These are phyloP conservation scores for Paramecium pentaurelia DNA, from an alignment of 73 alveolate genomes.

Conservation along the genomic window DNA sequence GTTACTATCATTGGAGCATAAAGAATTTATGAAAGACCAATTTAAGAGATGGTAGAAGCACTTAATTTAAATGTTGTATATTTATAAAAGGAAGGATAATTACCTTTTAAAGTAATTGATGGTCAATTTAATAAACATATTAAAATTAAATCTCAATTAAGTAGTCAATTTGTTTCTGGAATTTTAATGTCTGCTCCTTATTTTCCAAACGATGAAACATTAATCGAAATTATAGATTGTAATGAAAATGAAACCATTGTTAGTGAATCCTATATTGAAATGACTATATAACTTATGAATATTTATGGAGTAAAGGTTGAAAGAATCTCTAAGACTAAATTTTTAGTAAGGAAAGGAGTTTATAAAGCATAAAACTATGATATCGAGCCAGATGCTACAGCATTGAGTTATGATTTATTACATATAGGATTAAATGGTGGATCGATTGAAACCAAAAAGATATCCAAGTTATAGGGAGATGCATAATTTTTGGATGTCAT, in stretches of 20 bases:
- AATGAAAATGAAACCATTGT: neutral
- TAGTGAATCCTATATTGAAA: constrained; percentile 34
- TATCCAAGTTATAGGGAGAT: constrained; percentile 54
- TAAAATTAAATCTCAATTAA: constrained; percentile 34
- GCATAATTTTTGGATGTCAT: constrained; percentile 23
- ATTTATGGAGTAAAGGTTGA: constrained; percentile 2
- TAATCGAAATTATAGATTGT: neutral
- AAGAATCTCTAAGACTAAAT: constrained; percentile 9
- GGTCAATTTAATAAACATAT: neutral
- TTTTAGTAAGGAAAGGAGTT: neutral
- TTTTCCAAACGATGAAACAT: neutral
- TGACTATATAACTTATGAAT: constrained; percentile 57
- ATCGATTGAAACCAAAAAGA: neutral
- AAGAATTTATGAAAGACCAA: constrained; percentile 65
- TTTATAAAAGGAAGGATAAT: neutral
- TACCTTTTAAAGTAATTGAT: constrained; percentile 32
- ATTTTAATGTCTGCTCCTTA: constrained; percentile 53
- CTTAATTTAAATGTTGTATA: neutral
- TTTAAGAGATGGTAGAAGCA: constrained; percentile 54
- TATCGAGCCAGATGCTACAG: constrained; percentile 60
- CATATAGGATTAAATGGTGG: constrained; percentile 47
- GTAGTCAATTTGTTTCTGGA: constrained; percentile 53
- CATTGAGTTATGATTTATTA: constrained; percentile 41
- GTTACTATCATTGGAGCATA: constrained; percentile 27
- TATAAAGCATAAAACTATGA: neutral